Base-by-base conservation (phyloP, 83 land plant species). In the Thuja plicata region DNA sequence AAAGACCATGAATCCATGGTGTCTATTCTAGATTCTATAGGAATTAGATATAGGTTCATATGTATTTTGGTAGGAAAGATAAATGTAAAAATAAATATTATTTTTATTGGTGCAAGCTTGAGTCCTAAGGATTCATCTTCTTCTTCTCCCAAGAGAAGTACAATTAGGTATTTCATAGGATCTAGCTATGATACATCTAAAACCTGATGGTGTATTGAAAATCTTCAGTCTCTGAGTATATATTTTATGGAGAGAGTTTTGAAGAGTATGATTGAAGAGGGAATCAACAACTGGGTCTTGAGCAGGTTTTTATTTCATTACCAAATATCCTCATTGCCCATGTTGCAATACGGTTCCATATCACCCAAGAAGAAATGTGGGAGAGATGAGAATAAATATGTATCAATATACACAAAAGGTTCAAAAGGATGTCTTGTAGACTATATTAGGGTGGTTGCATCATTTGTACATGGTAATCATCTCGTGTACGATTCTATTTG, bases 131-230 rank as follows among this genome's bases (percentile, higher is more conserved):
- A 90, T 40, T 90, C 92, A 24, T 90, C 93, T 27, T 80, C 89
- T 82, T 93, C 96, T 16, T 96, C 97, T 15, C 93, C 93, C 0
- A 95, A 95, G 50, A 93, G 94, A 76, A 77, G 89, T 3, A 87
- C 88, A 1, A 40, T 92, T 62, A 89, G 96, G 43, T 85, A 87
- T 6, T 94, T 95, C 1, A 91, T 93, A 0, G 92, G 84, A 77
- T 77, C 80, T 5, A 94, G 97, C 89, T 88, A 88, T 8, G 92
- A 92, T 82, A 87, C 89, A 77, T 70, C 90, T 6, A 93, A 92
- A 87, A 87, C 52, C 52, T 90, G 89, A 15, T 96, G 96, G 96
- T 95, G 96, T 96, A 94, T 92, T 85, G 94, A 93, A 54, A 96
- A 95, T 79, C 87, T 96, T 3, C 21, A 86, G 30, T 34, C 88